A percentile compares a stretch with the other conserved stretches of the same genome.
Conservation (phyloP, 768 basidiomycete genomes). For the Megacollybia marginata region DNA sequence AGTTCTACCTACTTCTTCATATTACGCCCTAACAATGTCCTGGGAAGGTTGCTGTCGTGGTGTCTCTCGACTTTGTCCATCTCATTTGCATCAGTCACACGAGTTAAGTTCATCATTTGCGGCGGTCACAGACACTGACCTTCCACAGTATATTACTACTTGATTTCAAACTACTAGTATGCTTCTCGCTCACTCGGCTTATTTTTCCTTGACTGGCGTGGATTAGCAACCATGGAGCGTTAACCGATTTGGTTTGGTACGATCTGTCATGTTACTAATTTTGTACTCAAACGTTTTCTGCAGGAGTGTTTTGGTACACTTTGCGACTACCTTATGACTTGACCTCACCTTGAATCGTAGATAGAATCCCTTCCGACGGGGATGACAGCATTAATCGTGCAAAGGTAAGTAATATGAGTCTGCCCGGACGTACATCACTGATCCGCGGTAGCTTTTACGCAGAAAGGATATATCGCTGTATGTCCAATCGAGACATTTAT, state of each 20-base stretch:
- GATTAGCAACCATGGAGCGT: neutral
- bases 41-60: neutral
- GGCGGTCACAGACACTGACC: neutral
- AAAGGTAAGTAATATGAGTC: too few species aligned
- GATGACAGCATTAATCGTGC: neutral
- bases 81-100: neutral
- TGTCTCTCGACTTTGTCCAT: neutral
- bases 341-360: neutral
- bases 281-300: neutral
- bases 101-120: neutral
- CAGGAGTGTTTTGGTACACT: neutral
- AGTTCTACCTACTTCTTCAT: neutral
- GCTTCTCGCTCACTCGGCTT: neutral
- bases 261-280: too few species aligned
- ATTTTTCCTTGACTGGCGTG: neutral
- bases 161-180: conserved; percentile 5
- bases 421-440: too few species aligned
- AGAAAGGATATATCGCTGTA: neutral
- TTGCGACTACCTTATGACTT: neutral
- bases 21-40: neutral
- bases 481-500: neutral
- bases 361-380: neutral
- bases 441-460: neutral
- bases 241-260: neutral
- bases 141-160: neutral